Base-by-base conservation (phyloP, 148 eudicot genomes). In the Camellia granthamiana region DNA sequence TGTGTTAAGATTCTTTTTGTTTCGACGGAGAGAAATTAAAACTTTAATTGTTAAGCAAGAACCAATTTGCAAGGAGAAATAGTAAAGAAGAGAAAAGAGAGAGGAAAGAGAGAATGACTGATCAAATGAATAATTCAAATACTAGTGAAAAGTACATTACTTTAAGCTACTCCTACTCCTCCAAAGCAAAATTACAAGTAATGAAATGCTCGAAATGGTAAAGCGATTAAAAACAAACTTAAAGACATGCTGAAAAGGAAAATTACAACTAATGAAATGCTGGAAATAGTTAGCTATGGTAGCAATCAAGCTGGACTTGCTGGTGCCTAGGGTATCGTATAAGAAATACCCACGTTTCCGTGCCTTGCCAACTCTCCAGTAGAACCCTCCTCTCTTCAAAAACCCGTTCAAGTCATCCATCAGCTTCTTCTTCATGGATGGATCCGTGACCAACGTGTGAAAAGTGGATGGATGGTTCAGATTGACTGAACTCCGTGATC, bases 301-400 rank as follows among this genome's bases (percentile, higher is more conserved):
- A 0, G 84, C 81, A 30, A 82, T 78, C 67, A 82, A 58, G 44
- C 84, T 82, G 58, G 84, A 82, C 56, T 82, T 82, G 9, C 84
- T 81, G 0, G 84, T 82, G 44, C 84, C 84, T 0, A 78, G 81
- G 16, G 84, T 78, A 2, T 81, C 84, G 19, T 82, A 73, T 72
- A 82, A 55, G 74, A 82, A 72, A 49, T 82, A 82, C 51, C 84
- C 84, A 15, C 84, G 59, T n/a, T 82, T 82, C 84, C 81, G 61
- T 0, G 81, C 81, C 69, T 58, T 69, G 1, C 81, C 84, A 8
- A 82, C 81, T 75, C 19, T 77, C 64, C 51, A 63, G 54, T 82
- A 82, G 56, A 51, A 82, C 11, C 77, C 78, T 19, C 56, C 72
- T 51, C 84, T 78, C 81, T 52, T 67, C 23, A 74, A 21, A 54